These are phyloP conservation scores for Aspergillus sp. DNA, from an alignment of 2,329 filamentous ascomycete genomes.

Conservation along the genomic window DNA sequence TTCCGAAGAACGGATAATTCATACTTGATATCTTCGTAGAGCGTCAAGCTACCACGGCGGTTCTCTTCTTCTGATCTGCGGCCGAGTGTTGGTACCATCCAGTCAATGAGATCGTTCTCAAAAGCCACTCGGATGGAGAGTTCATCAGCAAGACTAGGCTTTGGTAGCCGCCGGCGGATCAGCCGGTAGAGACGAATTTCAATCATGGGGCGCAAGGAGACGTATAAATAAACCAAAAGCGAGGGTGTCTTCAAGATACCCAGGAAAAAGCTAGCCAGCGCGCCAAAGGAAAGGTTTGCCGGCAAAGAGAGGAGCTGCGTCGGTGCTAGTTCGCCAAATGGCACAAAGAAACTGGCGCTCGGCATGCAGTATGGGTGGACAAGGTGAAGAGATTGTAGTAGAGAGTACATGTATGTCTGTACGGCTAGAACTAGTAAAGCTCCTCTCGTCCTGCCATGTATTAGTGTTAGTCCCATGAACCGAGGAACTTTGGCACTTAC, in stretches of 20 bases:
- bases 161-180: conserved; percentile 35
- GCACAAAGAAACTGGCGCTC: conserved; percentile 26
- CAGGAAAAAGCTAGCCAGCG: conserved; percentile 19
- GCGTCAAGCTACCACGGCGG: conserved; percentile 28
- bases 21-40: conserved; percentile 31
- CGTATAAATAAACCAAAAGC: conserved; percentile 28
- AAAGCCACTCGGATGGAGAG: conserved; percentile 36
- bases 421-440: conserved; percentile 32
- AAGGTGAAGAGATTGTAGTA: conserved; percentile 38
- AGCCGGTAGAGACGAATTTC: conserved; percentile 36
- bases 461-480: conserved; percentile 9
- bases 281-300: conserved; percentile 18
- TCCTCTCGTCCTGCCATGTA: conserved; percentile 24
- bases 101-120: conserved; percentile 39
- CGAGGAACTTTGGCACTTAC: conserved; percentile 16
- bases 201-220: conserved; percentile 30
- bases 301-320: conserved; percentile 28
- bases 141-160: conserved; percentile 34
- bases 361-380: conserved; percentile 29
- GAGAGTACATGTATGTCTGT: conserved; percentile 38
- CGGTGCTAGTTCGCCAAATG: conserved; percentile 30
- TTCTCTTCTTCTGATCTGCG: conserved; percentile 36
- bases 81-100: conserved; percentile 36
- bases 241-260: conserved; percentile 30
- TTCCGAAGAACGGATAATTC: conserved; percentile 26